Evolutionary conservation across 805 yeast genomes (phyloP).

Genomic region (Metschnikowia rubicola): DNA sequence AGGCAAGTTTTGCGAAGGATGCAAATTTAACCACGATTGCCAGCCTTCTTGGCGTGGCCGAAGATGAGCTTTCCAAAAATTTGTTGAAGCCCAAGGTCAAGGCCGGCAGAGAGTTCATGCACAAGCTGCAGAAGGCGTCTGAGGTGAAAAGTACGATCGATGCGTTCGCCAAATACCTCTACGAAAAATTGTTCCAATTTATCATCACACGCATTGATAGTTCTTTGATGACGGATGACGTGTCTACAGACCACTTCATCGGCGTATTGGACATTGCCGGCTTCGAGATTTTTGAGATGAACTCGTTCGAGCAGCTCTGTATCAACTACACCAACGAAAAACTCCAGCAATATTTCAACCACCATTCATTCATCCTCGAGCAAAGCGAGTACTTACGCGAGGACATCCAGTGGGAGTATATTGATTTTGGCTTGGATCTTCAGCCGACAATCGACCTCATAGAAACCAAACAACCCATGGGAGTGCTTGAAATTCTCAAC

Average conservation of each 20-base stretch:
- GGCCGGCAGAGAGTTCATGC: constrained; percentile 85
- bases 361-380: constrained; percentile 57
- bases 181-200: constrained; percentile 77
- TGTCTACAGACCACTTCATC: constrained; percentile 35
- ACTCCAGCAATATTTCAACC: constrained; percentile 59
- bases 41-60: constrained; percentile 60
- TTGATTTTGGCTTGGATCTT: constrained; percentile 91
- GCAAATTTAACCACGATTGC: constrained; percentile 50
- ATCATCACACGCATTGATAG: constrained; percentile 74
- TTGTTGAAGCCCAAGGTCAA: constrained; percentile 78
- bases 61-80: constrained; percentile 49
- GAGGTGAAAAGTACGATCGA: constrained; percentile 83
- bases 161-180: constrained; percentile 82
- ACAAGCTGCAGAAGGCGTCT: constrained; percentile 69
- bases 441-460: constrained; percentile 93
- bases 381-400: constrained; percentile 59
- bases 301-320: constrained; percentile 59
- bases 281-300: constrained; percentile 54
- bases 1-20: constrained; percentile 61
- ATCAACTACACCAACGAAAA: constrained; percentile 61
- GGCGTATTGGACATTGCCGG: constrained; percentile 64
- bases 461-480: constrained; percentile 71
- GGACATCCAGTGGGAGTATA: constrained; percentile 64
- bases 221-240: constrained; percentile 39
- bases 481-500: constrained; percentile 80